A percentile compares a stretch with the other conserved stretches of the same genome.
Conservation (phyloP, 495 filamentous ascomycete genomes). For the Trichocladium uniseriatum region DNA sequence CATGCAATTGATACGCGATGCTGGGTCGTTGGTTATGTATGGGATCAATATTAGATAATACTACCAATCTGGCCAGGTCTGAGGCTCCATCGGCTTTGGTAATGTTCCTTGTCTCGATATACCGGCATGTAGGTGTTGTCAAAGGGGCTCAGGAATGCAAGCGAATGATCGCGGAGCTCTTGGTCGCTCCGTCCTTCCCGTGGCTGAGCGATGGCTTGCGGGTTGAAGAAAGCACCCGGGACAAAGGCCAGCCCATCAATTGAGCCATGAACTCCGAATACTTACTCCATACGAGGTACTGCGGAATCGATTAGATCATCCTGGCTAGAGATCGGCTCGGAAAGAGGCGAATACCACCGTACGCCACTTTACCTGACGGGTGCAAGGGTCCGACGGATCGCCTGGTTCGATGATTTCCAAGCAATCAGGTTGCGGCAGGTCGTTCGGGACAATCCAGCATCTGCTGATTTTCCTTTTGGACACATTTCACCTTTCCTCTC, state of each 20-base stretch:
- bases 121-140: too few relatives aligned
- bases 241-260: too few relatives aligned
- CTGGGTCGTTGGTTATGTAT: slow-evolving; percentile 10
- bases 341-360: neutral
- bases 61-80: neutral
- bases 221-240: too few relatives aligned
- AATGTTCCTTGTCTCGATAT: too few relatives aligned
- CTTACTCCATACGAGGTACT: too few relatives aligned
- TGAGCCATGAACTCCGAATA: neutral
- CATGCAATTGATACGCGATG: neutral
- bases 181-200: too few relatives aligned
- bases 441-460: slow-evolving; percentile 22
- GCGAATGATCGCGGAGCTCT: too few relatives aligned
- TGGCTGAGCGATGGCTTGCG: too few relatives aligned
- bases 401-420: slow-evolving; percentile 10
- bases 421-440: slow-evolving; percentile 15
- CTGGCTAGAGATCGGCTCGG: neutral
- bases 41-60: neutral
- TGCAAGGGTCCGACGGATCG: neutral
- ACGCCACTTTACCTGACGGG: too few relatives aligned
- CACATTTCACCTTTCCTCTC: slow-evolving; percentile 21
- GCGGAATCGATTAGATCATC: neutral
- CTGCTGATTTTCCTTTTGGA: slow-evolving; percentile 25
- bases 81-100: neutral
- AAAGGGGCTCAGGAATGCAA: too few relatives aligned